A percentile compares a stretch with the other conserved stretches of the same genome.
These are phyloP conservation scores for Pseudonitzschia multistriata DNA, from an alignment of 108 stramenopile species.

Conservation along the genomic window DNA sequence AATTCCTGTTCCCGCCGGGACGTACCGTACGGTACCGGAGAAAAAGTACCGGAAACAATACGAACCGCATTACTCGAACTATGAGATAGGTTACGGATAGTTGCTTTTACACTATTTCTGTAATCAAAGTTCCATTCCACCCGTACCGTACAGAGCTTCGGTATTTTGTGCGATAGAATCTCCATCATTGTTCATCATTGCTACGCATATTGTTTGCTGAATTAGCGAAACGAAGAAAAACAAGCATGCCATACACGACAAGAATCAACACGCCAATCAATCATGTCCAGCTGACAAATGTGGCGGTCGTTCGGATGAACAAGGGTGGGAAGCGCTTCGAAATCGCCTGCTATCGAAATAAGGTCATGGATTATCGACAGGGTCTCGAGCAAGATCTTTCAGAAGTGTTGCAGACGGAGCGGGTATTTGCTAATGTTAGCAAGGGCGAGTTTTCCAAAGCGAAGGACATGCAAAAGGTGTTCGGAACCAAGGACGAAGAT, in stretches of 20 bases:
- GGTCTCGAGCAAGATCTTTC: slow-evolving; percentile 95
- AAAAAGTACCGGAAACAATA: too few relatives aligned
- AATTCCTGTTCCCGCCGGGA: too few relatives aligned
- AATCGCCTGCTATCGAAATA: slow-evolving; percentile 97
- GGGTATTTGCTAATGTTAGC: slow-evolving; percentile 94
- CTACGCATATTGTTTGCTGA: too few relatives aligned
- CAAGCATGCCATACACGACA: background rate
- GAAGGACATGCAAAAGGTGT: slow-evolving; percentile 79
- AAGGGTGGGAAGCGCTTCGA: slow-evolving; percentile 95
- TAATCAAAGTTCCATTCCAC: too few relatives aligned
- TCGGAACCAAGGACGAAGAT: slow-evolving; percentile 83
- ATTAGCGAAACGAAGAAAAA: too few relatives aligned
- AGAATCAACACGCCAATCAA: slow-evolving; percentile 84
- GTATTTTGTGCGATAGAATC: too few relatives aligned
- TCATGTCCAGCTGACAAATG: slow-evolving; percentile 97
- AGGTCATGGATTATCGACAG: slow-evolving; percentile 95
- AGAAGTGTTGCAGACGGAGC: slow-evolving; percentile 96
- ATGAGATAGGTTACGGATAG: too few relatives aligned
- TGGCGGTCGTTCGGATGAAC: slow-evolving; percentile 91
- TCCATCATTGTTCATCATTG: background rate
- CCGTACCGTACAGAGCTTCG: too few relatives aligned
- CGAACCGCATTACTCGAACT: too few relatives aligned
- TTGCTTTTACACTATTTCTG: too few relatives aligned
- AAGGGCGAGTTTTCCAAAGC: slow-evolving; percentile 93
- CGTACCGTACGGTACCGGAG: too few relatives aligned